Percentiles rank a stretch among this genome's conserved stretches.
Evolutionary conservation across 139 green algal species (phyloP).

Genomic region (Coelastrella sp.): DNA sequence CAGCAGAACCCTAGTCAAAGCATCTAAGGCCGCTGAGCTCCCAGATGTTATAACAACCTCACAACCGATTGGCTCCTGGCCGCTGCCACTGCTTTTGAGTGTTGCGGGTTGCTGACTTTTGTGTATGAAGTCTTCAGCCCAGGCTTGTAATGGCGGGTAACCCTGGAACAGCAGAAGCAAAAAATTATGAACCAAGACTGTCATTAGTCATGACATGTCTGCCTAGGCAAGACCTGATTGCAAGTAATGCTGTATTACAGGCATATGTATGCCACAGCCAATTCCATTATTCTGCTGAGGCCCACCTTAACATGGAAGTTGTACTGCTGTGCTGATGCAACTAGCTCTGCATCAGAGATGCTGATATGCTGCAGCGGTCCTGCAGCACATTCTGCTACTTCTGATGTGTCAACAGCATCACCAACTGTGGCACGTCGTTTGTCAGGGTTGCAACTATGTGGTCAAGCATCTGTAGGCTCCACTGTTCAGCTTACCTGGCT

Average conservation of each 20-base stretch:
- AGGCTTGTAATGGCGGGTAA: conserved; percentile 23
- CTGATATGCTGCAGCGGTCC: background rate
- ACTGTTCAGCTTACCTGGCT: too few species aligned
- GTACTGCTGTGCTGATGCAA: conserved; percentile 65
- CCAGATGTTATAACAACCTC: conserved; percentile 57
- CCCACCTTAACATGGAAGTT: conserved; percentile 38
- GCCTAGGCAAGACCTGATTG: background rate
- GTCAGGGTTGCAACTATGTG: too few species aligned
- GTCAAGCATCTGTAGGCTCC: too few species aligned
- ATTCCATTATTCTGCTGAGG: background rate
- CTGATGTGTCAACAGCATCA: too few species aligned
- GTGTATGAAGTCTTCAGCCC: background rate
- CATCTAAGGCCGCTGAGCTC: conserved; percentile 55
- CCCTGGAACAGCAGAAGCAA: background rate
- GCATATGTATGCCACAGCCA: too few species aligned
- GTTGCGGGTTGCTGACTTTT: conserved; percentile 12
- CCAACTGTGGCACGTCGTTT: too few species aligned
- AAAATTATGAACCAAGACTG: too few species aligned
- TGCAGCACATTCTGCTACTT: background rate
- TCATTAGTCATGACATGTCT: background rate
- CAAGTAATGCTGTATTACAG: background rate
- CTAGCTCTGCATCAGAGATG: conserved; percentile 48
- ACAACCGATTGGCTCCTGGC: background rate
- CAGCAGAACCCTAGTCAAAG: conserved; percentile 58
- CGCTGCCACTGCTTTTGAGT: conserved; percentile 10